Conservation (phyloP, 805 yeast genomes). For the Tetrapisispora pingtungensis region DNA sequence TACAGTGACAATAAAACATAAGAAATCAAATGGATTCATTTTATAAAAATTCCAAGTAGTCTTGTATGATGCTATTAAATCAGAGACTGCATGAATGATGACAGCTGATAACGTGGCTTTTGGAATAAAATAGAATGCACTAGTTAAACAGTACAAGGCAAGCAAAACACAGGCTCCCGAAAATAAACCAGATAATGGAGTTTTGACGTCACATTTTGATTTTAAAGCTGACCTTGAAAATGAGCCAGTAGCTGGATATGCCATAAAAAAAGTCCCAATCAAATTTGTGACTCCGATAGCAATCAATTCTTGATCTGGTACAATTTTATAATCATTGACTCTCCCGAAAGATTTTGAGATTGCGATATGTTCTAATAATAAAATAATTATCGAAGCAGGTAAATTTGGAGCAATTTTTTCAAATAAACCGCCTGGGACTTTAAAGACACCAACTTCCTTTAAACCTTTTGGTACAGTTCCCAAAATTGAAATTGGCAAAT, state of each 20-base stretch:
- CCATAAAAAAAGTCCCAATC: constrained; percentile 83
- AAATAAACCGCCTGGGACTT: constrained; percentile 49
- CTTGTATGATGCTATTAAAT: constrained; percentile 61
- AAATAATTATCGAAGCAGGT: constrained; percentile 76
- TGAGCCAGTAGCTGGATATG: constrained; percentile 94
- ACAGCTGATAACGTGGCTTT: constrained; percentile 80
- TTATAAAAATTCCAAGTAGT: constrained; percentile 62
- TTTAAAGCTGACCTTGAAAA: constrained; percentile 91
- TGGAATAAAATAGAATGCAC: constrained; percentile 81
- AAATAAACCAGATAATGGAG: constrained; percentile 86
- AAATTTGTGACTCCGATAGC: constrained; percentile 90
- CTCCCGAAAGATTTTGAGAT: constrained; percentile 91
- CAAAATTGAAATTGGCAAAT: constrained; percentile 42
- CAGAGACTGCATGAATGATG: constrained; percentile 88
- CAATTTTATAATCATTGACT: constrained; percentile 78
- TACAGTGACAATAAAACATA: constrained; percentile 64
- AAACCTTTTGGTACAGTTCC: constrained; percentile 81
- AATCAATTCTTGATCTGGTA: constrained; percentile 87
- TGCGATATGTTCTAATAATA: constrained; percentile 85
- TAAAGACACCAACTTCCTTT: constrained; percentile 63
- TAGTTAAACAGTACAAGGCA: constrained; percentile 76
- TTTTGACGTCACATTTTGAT: constrained; percentile 89
- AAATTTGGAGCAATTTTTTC: constrained; percentile 59
- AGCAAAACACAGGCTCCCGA: constrained; percentile 83
- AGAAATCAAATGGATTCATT: constrained; percentile 62